Evolutionary conservation across 352 stramenopile genomes (phyloP).

Genomic region (Pythium angustatum): DNA sequence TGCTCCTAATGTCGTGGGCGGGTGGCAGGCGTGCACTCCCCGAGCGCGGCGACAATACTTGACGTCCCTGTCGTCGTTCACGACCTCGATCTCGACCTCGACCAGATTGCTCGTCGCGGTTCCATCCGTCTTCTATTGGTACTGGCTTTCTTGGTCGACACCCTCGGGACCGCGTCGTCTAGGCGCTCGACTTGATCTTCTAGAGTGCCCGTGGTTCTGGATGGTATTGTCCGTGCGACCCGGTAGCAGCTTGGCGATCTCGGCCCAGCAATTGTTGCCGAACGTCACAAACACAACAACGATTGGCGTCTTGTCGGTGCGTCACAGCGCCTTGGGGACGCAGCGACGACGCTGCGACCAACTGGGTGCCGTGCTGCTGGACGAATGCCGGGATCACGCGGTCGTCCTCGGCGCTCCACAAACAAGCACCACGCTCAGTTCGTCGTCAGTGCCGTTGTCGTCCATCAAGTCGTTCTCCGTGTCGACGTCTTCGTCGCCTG

Average conservation of each 20-base stretch:
- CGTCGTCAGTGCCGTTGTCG: slow-evolving; percentile 14
- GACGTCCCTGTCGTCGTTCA: no score
- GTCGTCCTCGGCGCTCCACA: slow-evolving; percentile 67
- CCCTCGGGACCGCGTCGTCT: no score
- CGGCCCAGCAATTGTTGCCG: slow-evolving; percentile 97
- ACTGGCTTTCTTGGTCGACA: no score
- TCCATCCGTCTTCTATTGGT: no score
- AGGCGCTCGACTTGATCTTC: no score
- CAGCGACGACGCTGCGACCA: slow-evolving; percentile 94
- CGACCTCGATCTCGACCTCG: no score
- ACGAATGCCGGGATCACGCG: slow-evolving; percentile 74
- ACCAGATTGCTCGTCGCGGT: no score
- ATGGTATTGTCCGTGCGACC: slow-evolving; percentile 89
- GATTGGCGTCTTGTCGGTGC: slow-evolving; percentile 86
- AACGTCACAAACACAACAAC: slow-evolving; percentile 65
- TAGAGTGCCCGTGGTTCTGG: slow-evolving; percentile 89
- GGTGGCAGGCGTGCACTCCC: no score
- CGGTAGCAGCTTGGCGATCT: slow-evolving; percentile 97
- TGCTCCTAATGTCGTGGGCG: no score
- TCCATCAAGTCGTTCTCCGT: slow-evolving; percentile 18
- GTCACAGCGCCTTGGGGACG: slow-evolving; percentile 94
- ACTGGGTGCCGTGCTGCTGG: slow-evolving; percentile 68
- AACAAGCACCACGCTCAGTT: slow-evolving; percentile 1
- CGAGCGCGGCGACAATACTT: no score
- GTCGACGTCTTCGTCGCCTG: slow-evolving; percentile 1